phyloP scores from a whole-genome alignment of 306 rosid species.

The Cucumis melo region DNA sequence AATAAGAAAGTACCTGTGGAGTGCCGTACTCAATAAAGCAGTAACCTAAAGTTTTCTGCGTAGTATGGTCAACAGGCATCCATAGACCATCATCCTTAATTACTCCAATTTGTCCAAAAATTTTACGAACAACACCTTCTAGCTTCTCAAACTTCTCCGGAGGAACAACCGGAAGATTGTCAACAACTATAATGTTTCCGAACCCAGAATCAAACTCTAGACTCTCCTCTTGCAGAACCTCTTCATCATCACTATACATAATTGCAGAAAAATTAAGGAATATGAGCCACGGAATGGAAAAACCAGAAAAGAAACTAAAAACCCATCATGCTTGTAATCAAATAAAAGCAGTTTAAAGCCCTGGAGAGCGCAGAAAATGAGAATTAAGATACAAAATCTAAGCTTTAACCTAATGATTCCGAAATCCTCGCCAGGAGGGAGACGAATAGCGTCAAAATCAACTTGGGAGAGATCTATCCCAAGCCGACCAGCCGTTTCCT shows the following conservation, averaged over 20 bases:
- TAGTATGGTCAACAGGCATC: slow-evolving; percentile 61
- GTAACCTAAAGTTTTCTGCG: slow-evolving; percentile 47
- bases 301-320: background rate
- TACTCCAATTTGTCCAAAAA: slow-evolving; percentile 61
- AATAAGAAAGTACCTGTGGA: slow-evolving; percentile 37
- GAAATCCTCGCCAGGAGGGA: slow-evolving; percentile 40
- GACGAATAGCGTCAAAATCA: slow-evolving; percentile 50
- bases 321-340: background rate
- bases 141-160: slow-evolving; percentile 60
- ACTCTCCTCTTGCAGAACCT: slow-evolving; percentile 32
- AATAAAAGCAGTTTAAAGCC: background rate
- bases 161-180: slow-evolving; percentile 66
- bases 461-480: slow-evolving; percentile 46
- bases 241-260: slow-evolving; percentile 54
- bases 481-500: slow-evolving; percentile 45
- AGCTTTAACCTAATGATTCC: slow-evolving; percentile 47
- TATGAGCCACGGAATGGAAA: background rate
- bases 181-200: slow-evolving; percentile 56
- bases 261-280: background rate
- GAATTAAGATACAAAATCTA: background rate
- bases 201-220: slow-evolving; percentile 57
- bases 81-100: slow-evolving; percentile 63
- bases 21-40: slow-evolving; percentile 73
- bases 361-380: background rate
- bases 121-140: slow-evolving; percentile 53